Conservation (phyloP, 805 yeast species). For the Sugiyamaella qingdaonensis region DNA sequence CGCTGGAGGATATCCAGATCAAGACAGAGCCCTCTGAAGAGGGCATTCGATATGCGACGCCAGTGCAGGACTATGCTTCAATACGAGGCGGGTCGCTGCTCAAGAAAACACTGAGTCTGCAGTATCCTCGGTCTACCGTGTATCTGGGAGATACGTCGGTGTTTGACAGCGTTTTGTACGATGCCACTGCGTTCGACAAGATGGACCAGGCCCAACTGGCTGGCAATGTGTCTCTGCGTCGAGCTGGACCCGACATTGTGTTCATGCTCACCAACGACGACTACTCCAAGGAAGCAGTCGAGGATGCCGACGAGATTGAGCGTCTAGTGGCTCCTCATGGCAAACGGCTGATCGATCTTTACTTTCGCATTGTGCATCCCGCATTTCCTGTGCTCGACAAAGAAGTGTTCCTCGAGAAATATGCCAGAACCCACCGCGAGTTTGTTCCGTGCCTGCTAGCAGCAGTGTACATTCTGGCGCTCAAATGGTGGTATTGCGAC, state of each 20-base stretch:
- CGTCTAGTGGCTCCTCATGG: slow-evolving; percentile 90
- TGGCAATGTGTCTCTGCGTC: slow-evolving; percentile 62
- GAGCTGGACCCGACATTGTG: slow-evolving; percentile 71
- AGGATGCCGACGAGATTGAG: slow-evolving; percentile 80
- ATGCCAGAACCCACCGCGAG: slow-evolving; percentile 85
- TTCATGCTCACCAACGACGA: slow-evolving; percentile 80
- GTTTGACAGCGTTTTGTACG: slow-evolving; percentile 68
- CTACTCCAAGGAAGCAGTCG: slow-evolving; percentile 64
- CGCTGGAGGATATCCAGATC: not conserved
- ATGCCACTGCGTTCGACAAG: slow-evolving; percentile 58
- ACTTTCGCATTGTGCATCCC: slow-evolving; percentile 84
- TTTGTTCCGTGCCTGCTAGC: slow-evolving; percentile 88
- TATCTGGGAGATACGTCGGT: slow-evolving; percentile 86
- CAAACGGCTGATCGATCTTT: slow-evolving; percentile 59
- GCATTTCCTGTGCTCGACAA: slow-evolving; percentile 89
- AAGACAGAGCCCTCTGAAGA: not conserved
- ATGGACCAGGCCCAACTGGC: slow-evolving; percentile 78
- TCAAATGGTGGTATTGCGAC: slow-evolving; percentile 93
- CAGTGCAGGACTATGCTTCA: slow-evolving; percentile 62
- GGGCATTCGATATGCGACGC: slow-evolving; percentile 36
- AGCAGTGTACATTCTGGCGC: slow-evolving; percentile 81
- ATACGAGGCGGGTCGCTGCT: slow-evolving; percentile 61
- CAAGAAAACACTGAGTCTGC: slow-evolving; percentile 68
- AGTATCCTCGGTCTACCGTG: slow-evolving; percentile 85
- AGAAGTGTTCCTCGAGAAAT: slow-evolving; percentile 86